Conservation (phyloP, 1,139 yeast genomes). For the Arxiozyma slooffiae region DNA sequence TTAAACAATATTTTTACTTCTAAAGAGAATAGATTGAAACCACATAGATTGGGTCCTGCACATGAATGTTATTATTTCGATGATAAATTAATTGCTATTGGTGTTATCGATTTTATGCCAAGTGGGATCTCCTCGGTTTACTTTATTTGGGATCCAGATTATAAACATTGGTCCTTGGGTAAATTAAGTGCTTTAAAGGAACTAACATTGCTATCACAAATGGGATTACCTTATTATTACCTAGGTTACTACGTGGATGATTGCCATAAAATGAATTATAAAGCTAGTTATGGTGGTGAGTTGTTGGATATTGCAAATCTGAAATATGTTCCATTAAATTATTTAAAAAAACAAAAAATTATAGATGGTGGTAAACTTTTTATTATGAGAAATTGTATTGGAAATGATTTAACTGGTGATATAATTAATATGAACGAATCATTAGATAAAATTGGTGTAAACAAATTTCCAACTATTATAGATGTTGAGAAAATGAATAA, state of each 20-base stretch:
- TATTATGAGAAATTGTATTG: constrained; percentile 21
- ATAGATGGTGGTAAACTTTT: constrained; percentile 39
- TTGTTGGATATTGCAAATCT: constrained; percentile 46
- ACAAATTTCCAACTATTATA: neutral
- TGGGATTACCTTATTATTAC: constrained; percentile 44
- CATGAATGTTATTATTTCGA: constrained; percentile 74
- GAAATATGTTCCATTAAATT: constrained; percentile 37
- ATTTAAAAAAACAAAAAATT: constrained; percentile 27
- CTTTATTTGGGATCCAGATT: constrained; percentile 83
- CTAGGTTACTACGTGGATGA: constrained; percentile 72
- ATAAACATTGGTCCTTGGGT: constrained; percentile 61
- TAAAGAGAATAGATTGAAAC: constrained; percentile 7
- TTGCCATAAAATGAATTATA: constrained; percentile 76
- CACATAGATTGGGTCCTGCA: constrained; percentile 37
- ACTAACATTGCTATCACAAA: constrained; percentile 37
- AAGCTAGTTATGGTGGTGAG: constrained; percentile 69
- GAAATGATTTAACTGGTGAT: neutral
- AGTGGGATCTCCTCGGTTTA: constrained; percentile 74
- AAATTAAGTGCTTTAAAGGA: constrained; percentile 70
- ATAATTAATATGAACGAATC: constrained; percentile 14
- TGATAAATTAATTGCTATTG: constrained; percentile 58
- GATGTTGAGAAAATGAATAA: constrained; percentile 16
- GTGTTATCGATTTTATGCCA: constrained; percentile 71
- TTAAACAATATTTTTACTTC: constrained; percentile 31
- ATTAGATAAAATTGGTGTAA: constrained; percentile 3